phyloP scores from a whole-genome alignment of 139 green algal genomes.

The Parachlorella kessleri region DNA sequence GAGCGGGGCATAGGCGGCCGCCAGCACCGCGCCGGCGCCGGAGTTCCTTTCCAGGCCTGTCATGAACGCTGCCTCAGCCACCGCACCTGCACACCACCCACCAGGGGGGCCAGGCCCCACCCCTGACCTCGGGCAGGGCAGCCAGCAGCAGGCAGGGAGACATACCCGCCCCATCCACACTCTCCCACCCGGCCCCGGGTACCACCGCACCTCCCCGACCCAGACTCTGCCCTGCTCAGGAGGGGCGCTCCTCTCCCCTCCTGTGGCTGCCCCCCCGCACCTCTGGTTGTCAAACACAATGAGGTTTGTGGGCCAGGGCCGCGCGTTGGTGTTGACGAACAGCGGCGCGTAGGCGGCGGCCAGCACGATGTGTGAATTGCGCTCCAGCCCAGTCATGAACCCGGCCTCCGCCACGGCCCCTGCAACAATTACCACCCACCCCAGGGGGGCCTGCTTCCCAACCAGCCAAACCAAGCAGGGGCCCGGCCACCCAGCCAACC shows the following conservation, averaged over 20 bases:
- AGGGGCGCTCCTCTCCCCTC: no score
- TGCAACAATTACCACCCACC: no score
- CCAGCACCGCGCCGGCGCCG: slow-evolving; percentile 38
- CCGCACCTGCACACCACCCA: slow-evolving; percentile 33
- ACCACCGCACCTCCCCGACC: not conserved
- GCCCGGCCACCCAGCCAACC: no score
- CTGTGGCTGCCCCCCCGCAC: not conserved
- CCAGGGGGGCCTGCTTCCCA: no score
- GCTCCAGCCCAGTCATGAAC: slow-evolving; percentile 70
- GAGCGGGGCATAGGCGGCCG: slow-evolving; percentile 64
- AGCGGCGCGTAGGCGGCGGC: slow-evolving; percentile 68
- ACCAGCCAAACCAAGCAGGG: no score
- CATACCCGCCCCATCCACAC: not conserved
- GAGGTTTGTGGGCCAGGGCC: slow-evolving; percentile 49
- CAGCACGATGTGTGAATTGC: slow-evolving; percentile 47
- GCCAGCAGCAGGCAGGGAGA: not conserved
- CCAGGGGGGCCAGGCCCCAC: no score
- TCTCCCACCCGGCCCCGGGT: not conserved
- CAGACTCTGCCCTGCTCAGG: no score
- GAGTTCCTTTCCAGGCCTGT: slow-evolving; percentile 63
- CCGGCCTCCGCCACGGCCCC: slow-evolving; percentile 57
- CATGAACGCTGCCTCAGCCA: slow-evolving; percentile 71
- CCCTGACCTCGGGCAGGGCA: no score
- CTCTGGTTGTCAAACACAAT: slow-evolving; percentile 25
- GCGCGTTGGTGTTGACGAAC: slow-evolving; percentile 49